These are phyloP conservation scores for Candida sithepensis DNA, from an alignment of 805 yeast genomes.

Conservation along the genomic window DNA sequence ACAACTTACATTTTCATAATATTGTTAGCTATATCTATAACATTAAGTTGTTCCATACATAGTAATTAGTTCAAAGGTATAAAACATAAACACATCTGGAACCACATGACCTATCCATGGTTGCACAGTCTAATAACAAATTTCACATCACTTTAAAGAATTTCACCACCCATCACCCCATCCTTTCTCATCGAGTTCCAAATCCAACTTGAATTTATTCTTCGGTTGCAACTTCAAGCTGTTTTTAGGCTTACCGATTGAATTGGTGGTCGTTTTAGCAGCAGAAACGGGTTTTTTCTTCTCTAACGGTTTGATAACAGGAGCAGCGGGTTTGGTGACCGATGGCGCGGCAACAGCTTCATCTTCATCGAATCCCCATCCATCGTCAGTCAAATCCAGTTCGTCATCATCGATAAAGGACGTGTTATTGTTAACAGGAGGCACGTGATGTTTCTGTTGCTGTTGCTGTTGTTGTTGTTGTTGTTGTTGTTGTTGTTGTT, in stretches of 20 bases:
- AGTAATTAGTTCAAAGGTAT: too few species aligned
- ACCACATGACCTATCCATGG: too few species aligned
- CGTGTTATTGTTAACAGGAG: too few species aligned
- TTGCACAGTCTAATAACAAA: too few species aligned
- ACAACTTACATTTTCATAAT: too few species aligned
- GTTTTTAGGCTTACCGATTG: conserved; percentile 3
- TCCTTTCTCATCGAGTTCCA: conserved; percentile 35
- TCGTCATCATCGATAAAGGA: conserved; percentile 14
- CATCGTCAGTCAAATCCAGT: conserved; percentile 25
- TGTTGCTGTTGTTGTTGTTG: neutral
- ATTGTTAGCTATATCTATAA: too few species aligned
- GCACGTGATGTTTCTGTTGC: neutral
- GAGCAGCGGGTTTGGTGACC: neutral
- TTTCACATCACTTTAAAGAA: too few species aligned
- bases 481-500: neutral
- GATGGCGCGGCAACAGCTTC: conserved; percentile 6
- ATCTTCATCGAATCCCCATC: conserved; percentile 30
- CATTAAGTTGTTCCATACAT: too few species aligned
- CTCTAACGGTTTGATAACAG: conserved; percentile 1
- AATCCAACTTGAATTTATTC: conserved; percentile 32
- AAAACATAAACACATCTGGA: too few species aligned
- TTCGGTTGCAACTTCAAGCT: conserved; percentile 24
- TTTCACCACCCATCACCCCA: conserved; percentile 47
- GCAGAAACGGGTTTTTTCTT: neutral
- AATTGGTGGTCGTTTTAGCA: neutral